Base-by-base conservation (phyloP, 176 grass and related monocot genomes). In the Carex littledalei region DNA sequence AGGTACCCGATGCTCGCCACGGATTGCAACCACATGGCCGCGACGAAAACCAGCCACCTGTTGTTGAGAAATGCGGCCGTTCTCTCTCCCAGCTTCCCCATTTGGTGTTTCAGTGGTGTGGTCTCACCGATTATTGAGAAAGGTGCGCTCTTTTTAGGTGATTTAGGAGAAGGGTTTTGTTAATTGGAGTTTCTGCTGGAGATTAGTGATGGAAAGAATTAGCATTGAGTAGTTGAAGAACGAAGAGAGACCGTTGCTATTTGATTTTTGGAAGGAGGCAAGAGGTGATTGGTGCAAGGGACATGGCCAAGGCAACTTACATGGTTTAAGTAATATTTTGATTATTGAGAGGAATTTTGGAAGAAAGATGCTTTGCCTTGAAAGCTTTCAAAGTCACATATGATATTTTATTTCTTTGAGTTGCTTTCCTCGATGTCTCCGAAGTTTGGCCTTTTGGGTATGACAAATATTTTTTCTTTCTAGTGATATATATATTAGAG, bases 1-100 rank as follows among this genome's bases (percentile, higher is more conserved):
- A 97, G 87, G 82, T 97, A 97, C 3, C 94, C 92, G 65, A 97
- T 90, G 14, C 94, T 92, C 1, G 92, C 94, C 55, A 97, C 90
- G 41, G 94, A 92, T 57, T 97, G 94, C 85, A 97, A 79, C 94
- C 94, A 97, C 94, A 97, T 94, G 84, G 94, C 90, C n/a, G 89
- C 92, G 3, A 97, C 92, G 79, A 97, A 94, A 66, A 97, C 92
- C 16, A 90, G 79, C 94, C 94, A 97, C 77, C 94, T 87, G 85
- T 94, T 94, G 87, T 84, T 88, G 63, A 86, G 83, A 77, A 97
- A 90, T 84, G 84, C 81, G 32, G 78, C 65, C 31, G 89, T 18
- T 84, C 78, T 89, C 41, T 86, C 89, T 55, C 26, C 61, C 6
- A 85, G 5, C 78, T 16, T 80, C 67, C 70, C 90, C 90, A 94